Conservation (phyloP, 1,284 basidiomycete genomes). For the Omphalotus olearius region DNA sequence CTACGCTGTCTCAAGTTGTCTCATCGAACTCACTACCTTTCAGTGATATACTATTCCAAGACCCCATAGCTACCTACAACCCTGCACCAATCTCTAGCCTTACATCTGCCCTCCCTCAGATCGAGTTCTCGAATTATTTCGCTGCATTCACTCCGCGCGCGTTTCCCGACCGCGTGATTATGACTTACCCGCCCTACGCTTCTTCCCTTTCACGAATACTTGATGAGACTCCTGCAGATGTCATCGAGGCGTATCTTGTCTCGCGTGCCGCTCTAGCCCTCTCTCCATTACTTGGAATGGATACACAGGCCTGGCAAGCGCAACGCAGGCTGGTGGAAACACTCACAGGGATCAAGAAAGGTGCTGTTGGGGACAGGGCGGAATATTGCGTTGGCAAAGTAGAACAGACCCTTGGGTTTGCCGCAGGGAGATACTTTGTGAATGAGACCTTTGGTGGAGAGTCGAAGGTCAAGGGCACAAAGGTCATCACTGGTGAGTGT, state of each 20-base stretch:
- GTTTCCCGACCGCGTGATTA: slow-evolving; percentile 75
- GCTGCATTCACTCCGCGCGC: slow-evolving; percentile 76
- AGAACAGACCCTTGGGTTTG: slow-evolving; percentile 68
- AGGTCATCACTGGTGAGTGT: slow-evolving; percentile 71
- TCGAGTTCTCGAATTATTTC: slow-evolving; percentile 84
- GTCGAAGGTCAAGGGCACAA: slow-evolving; percentile 76
- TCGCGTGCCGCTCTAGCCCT: slow-evolving; percentile 63
- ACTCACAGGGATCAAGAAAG: slow-evolving; percentile 83
- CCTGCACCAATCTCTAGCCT: slow-evolving; percentile 70
- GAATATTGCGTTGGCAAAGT: slow-evolving; percentile 71
- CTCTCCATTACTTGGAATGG: slow-evolving; percentile 66
- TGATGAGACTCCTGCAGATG: slow-evolving; percentile 61
- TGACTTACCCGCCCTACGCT: slow-evolving; percentile 83
- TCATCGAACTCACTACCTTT: slow-evolving; percentile 1
- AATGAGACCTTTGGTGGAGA: slow-evolving; percentile 83
- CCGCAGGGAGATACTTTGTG: slow-evolving; percentile 80
- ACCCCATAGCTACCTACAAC: slow-evolving; percentile 90
- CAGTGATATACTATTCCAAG: slow-evolving; percentile 63
- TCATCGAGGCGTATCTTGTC: slow-evolving; percentile 86
- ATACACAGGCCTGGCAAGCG: slow-evolving; percentile 74
- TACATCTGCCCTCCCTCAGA: slow-evolving; percentile 67
- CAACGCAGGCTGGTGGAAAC: slow-evolving; percentile 66
- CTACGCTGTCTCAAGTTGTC: neutral
- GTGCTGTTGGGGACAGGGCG: slow-evolving; percentile 77
- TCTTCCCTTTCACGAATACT: slow-evolving; percentile 69